These are phyloP conservation scores for Schizonepeta tenuifolia DNA, from an alignment of 257 asterid genomes.

Conservation along the genomic window DNA sequence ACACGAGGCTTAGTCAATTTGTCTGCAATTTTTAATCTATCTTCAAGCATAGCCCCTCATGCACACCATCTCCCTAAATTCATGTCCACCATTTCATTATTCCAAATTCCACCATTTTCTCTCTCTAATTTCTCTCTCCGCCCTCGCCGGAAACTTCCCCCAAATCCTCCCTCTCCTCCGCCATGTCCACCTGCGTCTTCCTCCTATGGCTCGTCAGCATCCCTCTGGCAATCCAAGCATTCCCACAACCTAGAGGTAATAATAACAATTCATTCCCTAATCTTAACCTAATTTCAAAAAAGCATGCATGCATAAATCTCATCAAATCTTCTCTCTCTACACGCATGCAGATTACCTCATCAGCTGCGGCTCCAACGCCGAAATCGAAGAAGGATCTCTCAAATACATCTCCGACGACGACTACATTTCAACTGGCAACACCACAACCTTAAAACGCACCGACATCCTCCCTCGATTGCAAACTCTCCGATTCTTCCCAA, in stretches of 20 bases:
- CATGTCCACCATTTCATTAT: conserved; percentile 38
- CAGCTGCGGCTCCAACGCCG: conserved; percentile 64
- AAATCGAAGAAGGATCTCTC: conserved; percentile 48
- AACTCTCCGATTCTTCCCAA: conserved; percentile 68
- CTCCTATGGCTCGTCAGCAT: conserved; percentile 79
- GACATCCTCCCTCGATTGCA: conserved; percentile 52
- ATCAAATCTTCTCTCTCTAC: background rate
- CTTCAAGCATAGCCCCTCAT: conserved; percentile 57
- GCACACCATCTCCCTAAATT: conserved; percentile 42
- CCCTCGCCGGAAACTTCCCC: conserved; percentile 4
- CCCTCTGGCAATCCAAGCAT: conserved; percentile 56
- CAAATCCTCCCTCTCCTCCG: conserved; percentile 31
- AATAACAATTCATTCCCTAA: too few species aligned
- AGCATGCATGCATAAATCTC: background rate
- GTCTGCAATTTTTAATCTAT: conserved; percentile 41
- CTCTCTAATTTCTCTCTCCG: conserved; percentile 28
- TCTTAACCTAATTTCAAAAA: too few species aligned
- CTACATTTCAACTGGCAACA: conserved; percentile 60
- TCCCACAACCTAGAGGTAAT: conserved; percentile 36
- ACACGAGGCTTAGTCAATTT: conserved; percentile 20
- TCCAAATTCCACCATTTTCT: conserved; percentile 30
- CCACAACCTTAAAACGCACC: conserved; percentile 47
- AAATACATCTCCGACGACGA: conserved; percentile 56
- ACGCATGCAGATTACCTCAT: conserved; percentile 58
- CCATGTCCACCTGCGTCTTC: conserved; percentile 80